Percentiles rank a stretch among this genome's conserved stretches.
Conservation (phyloP, 495 filamentous ascomycete genomes). For the Thermochaetoides thermophila region DNA sequence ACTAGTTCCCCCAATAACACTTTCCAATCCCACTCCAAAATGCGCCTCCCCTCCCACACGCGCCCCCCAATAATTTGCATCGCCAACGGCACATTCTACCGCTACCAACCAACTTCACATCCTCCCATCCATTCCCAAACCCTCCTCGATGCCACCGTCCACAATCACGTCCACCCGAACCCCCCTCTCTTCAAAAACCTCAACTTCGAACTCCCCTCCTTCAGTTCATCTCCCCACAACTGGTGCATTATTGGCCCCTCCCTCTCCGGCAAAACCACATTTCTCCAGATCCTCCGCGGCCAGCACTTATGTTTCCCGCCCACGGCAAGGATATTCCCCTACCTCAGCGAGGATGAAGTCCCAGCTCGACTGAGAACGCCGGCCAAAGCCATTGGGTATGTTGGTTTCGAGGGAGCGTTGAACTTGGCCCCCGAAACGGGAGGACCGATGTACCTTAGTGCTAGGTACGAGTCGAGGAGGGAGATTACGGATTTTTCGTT, state of each 20-base stretch:
- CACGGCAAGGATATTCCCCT: conserved; percentile 57
- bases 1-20: too few species aligned
- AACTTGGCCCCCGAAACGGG: conserved; percentile 21
- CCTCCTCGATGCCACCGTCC: too few species aligned
- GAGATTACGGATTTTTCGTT: conserved; percentile 83
- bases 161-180: conserved; percentile 29
- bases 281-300: conserved; percentile 61
- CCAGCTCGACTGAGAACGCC: conserved; percentile 38
- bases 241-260: conserved; percentile 69
- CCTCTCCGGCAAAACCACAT: conserved; percentile 54
- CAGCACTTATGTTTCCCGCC: conserved; percentile 59
- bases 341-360: conserved; percentile 50
- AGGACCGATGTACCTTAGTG: conserved; percentile 78
- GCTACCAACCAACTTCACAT: conserved; percentile 50
- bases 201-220: conserved; percentile 48
- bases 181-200: conserved; percentile 55
- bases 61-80: conserved; percentile 60
- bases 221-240: conserved; percentile 30
- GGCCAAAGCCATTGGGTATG: conserved; percentile 57
- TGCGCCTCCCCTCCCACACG: conserved; percentile 18
- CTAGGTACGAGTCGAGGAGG: conserved; percentile 78
- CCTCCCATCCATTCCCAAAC: too few species aligned
- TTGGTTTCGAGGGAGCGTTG: conserved; percentile 52
- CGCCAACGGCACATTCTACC: conserved; percentile 65
- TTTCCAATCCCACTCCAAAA: conserved; percentile 13